These are phyloP conservation scores for Lachancea mirantina DNA, from an alignment of 805 yeast genomes.

Conservation along the genomic window DNA sequence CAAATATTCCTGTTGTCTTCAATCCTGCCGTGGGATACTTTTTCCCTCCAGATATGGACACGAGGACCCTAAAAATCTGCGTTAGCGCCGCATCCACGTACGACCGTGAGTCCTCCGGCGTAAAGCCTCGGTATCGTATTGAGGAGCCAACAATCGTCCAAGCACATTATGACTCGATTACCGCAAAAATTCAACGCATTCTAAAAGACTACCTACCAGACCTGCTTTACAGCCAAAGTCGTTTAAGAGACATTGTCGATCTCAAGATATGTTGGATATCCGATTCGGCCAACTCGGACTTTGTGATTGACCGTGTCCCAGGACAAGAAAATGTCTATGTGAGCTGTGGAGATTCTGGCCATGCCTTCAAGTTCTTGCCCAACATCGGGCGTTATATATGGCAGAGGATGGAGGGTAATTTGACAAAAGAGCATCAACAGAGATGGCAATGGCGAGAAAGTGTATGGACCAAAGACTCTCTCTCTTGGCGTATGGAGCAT, in stretches of 20 bases:
- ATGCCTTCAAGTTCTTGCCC: constrained; percentile 42
- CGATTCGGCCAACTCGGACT: constrained; percentile 37
- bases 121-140: constrained; percentile 4
- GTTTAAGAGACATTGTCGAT: constrained; percentile 27
- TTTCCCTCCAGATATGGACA: constrained; percentile 40
- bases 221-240: constrained; percentile 23
- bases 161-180: constrained; percentile 25
- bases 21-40: constrained; percentile 38
- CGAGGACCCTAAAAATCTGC: constrained; percentile 33
- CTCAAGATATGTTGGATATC: constrained; percentile 37
- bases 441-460: constrained; percentile 32
- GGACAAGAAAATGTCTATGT: constrained; percentile 28
- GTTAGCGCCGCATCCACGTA: constrained; percentile 10
- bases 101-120: constrained; percentile 4
- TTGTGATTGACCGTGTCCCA: constrained; percentile 37
- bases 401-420: constrained; percentile 27
- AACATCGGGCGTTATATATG: constrained; percentile 39
- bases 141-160: constrained; percentile 5
- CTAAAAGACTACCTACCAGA: constrained; percentile 36
- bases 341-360: constrained; percentile 46
- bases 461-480: constrained; percentile 1
- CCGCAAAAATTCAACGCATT: constrained; percentile 19
- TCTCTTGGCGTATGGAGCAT: constrained; percentile 12
- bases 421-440: constrained; percentile 17
- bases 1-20: constrained; percentile 38